Evolutionary conservation across 148 eudicot genomes (phyloP).

Genomic region (Rhododendron kiyosumense): DNA sequence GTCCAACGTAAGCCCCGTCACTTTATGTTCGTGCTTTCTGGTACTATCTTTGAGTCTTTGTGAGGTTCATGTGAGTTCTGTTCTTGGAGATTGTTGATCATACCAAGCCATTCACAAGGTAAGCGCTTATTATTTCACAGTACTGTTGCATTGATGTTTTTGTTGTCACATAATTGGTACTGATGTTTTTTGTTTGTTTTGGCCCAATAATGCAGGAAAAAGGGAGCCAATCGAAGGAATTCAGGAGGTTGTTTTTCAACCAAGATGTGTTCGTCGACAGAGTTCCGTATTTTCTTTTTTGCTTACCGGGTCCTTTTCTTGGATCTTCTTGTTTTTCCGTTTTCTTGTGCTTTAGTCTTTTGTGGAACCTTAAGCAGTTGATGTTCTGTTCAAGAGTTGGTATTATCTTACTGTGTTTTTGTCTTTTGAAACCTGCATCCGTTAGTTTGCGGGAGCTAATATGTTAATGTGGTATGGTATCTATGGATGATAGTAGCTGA

Average conservation of each 20-base stretch:
- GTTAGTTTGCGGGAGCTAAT: not conserved
- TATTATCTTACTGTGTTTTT: not conserved
- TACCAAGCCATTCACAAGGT: constrained; percentile 27
- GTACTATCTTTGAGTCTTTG: constrained; percentile 2
- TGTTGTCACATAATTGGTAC: not conserved
- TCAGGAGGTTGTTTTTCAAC: constrained; percentile 13
- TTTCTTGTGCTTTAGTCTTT: not conserved
- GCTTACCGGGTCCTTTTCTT: not conserved
- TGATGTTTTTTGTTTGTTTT: not conserved
- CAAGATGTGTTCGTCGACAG: not conserved
- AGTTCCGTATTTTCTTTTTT: not conserved
- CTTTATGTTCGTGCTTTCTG: not conserved
- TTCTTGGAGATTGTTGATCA: constrained; percentile 30
- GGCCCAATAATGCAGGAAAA: not conserved
- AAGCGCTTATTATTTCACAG: not conserved
- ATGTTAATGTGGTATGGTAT: not conserved
- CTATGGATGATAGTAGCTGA: not conserved
- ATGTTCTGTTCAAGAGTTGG: not conserved
- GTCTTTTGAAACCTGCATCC: not conserved
- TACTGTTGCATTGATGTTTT: not conserved
- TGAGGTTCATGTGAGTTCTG: not conserved
- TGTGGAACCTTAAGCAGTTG: not conserved
- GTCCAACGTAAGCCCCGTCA: constrained; percentile 2
- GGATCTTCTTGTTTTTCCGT: not conserved
- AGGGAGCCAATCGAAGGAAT: constrained; percentile 7